Conservation (phyloP, 441 rosid genomes). For the Arabidopsis hybrid region DNA sequence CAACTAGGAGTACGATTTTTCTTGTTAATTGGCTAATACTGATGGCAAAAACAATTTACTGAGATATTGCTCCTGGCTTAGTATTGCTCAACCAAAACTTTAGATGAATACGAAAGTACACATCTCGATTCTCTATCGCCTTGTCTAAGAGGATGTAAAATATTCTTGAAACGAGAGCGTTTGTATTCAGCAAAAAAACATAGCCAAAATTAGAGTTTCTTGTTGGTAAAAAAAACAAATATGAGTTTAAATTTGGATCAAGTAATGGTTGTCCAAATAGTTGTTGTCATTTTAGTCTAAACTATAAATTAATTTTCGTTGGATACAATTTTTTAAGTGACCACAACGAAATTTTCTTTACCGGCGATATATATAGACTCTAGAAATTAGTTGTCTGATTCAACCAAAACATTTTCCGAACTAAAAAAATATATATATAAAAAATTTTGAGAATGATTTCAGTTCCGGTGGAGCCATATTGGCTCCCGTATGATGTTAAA, state of each 20-base stretch:
- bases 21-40: conserved; percentile 17
- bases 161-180: background rate
- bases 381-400: background rate
- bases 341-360: background rate
- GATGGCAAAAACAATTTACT: conserved; percentile 9
- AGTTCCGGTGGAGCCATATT: background rate
- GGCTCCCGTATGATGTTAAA: background rate
- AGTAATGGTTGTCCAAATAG: background rate
- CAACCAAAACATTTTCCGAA: no score
- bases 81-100: background rate
- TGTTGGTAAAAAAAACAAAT: background rate
- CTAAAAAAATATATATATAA: no score
- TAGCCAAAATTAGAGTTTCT: background rate
- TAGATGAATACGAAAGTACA: background rate
- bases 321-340: no score
- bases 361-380: background rate
- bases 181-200: background rate
- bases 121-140: background rate
- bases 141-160: background rate
- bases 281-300: background rate
- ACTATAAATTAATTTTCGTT: background rate
- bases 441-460: background rate
- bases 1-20: background rate
- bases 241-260: background rate
- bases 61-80: background rate